Percentiles rank a stretch among this genome's conserved stretches.
phyloP scores from a whole-genome alignment of 257 asterid genomes.

The Ballota nigra region DNA sequence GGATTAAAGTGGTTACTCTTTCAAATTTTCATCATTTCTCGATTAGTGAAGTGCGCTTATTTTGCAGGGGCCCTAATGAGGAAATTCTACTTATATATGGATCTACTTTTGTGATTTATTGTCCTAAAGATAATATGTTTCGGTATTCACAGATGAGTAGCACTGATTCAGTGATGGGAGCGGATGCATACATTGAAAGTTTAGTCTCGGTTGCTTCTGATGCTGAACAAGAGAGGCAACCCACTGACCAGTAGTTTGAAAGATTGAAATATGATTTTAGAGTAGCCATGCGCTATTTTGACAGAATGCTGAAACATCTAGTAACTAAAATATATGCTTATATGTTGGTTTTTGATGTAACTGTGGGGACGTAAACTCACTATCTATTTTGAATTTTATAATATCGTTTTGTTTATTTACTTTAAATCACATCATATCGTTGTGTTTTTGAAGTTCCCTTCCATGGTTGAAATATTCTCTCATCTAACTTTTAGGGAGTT shows the following conservation, averaged over 20 bases:
- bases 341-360: background rate
- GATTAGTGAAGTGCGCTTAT: background rate
- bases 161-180: background rate
- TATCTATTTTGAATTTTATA: background rate
- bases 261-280: background rate
- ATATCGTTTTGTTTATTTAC: background rate
- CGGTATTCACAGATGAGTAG: background rate
- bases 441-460: background rate
- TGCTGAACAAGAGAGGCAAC: background rate
- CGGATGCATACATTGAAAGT: background rate
- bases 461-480: background rate
- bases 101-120: background rate
- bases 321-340: too few relatives aligned
- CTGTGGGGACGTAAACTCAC: background rate
- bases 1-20: background rate
- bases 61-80: background rate
- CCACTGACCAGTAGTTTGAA: background rate
- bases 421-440: background rate
- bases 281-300: background rate
- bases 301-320: background rate
- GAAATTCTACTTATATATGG: background rate
- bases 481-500: background rate
- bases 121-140: background rate
- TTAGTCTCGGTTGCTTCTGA: background rate
- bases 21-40: background rate